Conservation (phyloP, 2,329 filamentous ascomycete species). For the Cryphonectria naterciae region DNA sequence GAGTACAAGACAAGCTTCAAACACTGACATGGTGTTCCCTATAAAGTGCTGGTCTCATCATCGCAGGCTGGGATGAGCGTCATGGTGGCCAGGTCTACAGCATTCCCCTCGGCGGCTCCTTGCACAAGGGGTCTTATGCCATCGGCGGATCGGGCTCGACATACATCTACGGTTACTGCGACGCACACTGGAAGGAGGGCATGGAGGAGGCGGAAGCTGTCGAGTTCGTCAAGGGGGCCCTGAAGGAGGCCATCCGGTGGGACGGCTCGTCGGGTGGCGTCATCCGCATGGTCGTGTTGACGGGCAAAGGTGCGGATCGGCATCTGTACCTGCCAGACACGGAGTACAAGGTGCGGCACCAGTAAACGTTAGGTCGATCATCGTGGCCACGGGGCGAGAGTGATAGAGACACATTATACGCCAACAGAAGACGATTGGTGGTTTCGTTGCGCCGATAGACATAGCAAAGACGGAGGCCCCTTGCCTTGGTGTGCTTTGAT, state of each 20-base stretch:
- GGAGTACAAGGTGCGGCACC: slow-evolving; percentile 75
- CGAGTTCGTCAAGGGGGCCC: slow-evolving; percentile 86
- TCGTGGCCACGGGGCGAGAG: not conserved
- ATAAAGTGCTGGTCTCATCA: slow-evolving; percentile 88
- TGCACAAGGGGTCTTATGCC: slow-evolving; percentile 95
- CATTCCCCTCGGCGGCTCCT: slow-evolving; percentile 91
- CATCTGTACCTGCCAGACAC: slow-evolving; percentile 96
- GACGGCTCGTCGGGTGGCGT: slow-evolving; percentile 98
- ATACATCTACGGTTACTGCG: slow-evolving; percentile 99
- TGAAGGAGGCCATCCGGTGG: slow-evolving; percentile 98
- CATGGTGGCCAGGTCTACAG: slow-evolving; percentile 97
- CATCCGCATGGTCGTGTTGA: slow-evolving; percentile 96
- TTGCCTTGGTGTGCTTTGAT: slow-evolving; percentile 1
- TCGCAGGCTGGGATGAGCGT: slow-evolving; percentile 95
- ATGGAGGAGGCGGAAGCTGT: slow-evolving; percentile 94
- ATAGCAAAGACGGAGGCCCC: not conserved
- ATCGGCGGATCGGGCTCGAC: slow-evolving; percentile 97
- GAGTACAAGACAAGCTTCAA: not conserved
- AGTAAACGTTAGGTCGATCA: slow-evolving; percentile 48
- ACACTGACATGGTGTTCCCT: slow-evolving; percentile 7
- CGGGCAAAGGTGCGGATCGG: slow-evolving; percentile 83
- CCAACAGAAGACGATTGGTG: not conserved
- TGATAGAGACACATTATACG: not conserved
- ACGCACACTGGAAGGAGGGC: slow-evolving; percentile 90
- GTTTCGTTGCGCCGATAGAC: slow-evolving; percentile 5